Percentiles rank a stretch among this genome's conserved stretches.
These are phyloP conservation scores for Pichia nakasei DNA, from an alignment of 805 yeast genomes.

Conservation along the genomic window DNA sequence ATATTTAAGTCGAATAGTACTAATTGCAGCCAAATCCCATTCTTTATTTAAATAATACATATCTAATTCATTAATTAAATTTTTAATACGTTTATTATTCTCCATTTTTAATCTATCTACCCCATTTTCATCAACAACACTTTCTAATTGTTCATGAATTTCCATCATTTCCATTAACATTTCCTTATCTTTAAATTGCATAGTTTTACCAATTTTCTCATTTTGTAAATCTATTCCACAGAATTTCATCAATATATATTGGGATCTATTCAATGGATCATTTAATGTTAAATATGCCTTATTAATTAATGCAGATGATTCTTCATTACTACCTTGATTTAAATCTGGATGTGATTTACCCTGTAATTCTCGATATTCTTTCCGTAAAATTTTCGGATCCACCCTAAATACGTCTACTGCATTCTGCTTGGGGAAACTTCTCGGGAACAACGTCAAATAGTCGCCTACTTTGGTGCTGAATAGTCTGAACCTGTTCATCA, in stretches of 20 bases:
- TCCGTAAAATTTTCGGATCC: conserved; percentile 47
- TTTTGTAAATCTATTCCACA: conserved; percentile 46
- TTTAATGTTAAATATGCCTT: conserved; percentile 66
- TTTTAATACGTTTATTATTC: conserved; percentile 48
- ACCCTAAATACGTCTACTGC: conserved; percentile 34
- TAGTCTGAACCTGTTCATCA: background rate
- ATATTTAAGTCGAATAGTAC: conserved; percentile 68
- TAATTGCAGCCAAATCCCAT: conserved; percentile 51
- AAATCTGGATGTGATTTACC: conserved; percentile 77
- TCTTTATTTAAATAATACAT: conserved; percentile 38
- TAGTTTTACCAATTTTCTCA: conserved; percentile 43
- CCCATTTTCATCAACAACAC: conserved; percentile 51
- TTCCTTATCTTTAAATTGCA: conserved; percentile 34
- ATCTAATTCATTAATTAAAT: conserved; percentile 37
- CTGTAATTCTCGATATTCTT: conserved; percentile 71
- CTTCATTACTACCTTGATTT: conserved; percentile 11
- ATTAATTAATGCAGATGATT: conserved; percentile 49
- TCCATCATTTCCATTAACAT: conserved; percentile 72
- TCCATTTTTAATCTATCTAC: conserved; percentile 41
- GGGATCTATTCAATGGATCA: conserved; percentile 65
- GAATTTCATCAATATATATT: conserved; percentile 39
- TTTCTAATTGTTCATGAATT: conserved; percentile 74
- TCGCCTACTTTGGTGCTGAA: conserved; percentile 12
- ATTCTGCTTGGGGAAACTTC: conserved; percentile 52
- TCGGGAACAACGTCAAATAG: conserved; percentile 65